Base-by-base conservation (phyloP, 2,329 filamentous ascomycete species). In the Shiraia bambusicola region DNA sequence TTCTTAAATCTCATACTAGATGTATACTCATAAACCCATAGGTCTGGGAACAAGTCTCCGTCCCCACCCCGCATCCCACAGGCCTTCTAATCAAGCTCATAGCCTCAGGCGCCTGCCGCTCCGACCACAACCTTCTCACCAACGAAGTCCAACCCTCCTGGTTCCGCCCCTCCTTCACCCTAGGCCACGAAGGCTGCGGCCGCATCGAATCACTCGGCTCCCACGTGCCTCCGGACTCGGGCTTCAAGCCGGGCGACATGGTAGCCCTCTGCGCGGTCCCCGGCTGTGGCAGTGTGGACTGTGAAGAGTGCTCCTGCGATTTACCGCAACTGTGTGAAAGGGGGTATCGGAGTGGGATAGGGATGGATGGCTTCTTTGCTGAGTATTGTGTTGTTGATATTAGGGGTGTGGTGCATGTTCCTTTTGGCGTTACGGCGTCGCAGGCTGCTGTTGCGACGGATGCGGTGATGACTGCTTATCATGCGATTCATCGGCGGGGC, bases 381-480 rank as follows among this genome's bases (percentile, higher is more conserved):
- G 33, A 42, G 22, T 54, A 52, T 37, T 47, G 45, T 29, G 45
- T 49, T 7, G 41, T 57, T 2, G 49, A 54, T 34, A 30, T 54
- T 3, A 35, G 53, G 15, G 53, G 49, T 4, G 40, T 40, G 4
- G 49, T 52, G 11, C 46, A 51, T 28, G 47, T 57, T 1, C 53
- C 53, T 2, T 16, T 34, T 12, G 47, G 50, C 3, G 53, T 56
- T 4, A 46, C 47, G 7, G 49, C 53, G 2, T 46, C 40, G 28
- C 51, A 54, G 24, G 50, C 53, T 7, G 51, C 53, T 14, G 51
- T 57, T 5, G 53, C 53, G 12, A 54, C 53, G 3, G 51, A 57
- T 36, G 53, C 53, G 3, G 51, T 57, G 2, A 54, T 50, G 12
- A 57, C 53, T n/a, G 53, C 53, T 9, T 57, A 57, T 22, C 53